Evolutionary conservation across 2,329 filamentous ascomycete genomes (phyloP), one percentile per base, ranked within the genome.

Genomic region (Ambrosiella xylebori): DNA sequence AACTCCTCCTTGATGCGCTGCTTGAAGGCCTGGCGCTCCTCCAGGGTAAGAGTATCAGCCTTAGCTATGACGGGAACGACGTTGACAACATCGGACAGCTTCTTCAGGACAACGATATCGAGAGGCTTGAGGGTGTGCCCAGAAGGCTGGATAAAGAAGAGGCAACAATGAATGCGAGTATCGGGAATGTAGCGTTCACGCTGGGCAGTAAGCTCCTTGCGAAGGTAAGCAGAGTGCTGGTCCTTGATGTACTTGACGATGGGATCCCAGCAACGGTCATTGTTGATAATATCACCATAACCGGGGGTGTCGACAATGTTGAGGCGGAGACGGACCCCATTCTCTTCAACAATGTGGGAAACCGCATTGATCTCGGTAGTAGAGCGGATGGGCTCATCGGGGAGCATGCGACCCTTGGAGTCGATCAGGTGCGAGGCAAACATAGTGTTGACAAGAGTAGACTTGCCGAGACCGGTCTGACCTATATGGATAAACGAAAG

Each of bases 171-270:
- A 69, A 98, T 96, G 68, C 93, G 87, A 65, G 93, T 98, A 74
- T 98, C 93, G 77, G 95, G 91, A 65, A 98, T 96, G 74, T 98
- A 98, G 68, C 93, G 86, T 76, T 98, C 93, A 74, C 93, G 88
- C 79, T 98, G 93, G 65, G 93, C 93, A 58, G 93, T 97, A 68
- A 98, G 88, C 74, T 98, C 93, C 81, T 98, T 98, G 74, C 93
- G 88, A 66, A 98, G 83, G 77, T 97, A 98, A 67, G 93, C 91
- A 57, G 89, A 96, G 79, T 98, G 93, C 78, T 98, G 93, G 74
- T 98, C 93, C 81, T 98, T 98, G 81, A 98, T 98, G 76, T 98
- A 98, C 79, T 98, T 98, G 79, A 98, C 91, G 71, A 98, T 98
- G 63, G 93, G 93, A 70, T 98, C 93, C 93, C 93, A 98, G 84